Evolutionary conservation across 2,329 filamentous ascomycete species (phyloP).

Genomic region (Teratosphaeria nubilosa): DNA sequence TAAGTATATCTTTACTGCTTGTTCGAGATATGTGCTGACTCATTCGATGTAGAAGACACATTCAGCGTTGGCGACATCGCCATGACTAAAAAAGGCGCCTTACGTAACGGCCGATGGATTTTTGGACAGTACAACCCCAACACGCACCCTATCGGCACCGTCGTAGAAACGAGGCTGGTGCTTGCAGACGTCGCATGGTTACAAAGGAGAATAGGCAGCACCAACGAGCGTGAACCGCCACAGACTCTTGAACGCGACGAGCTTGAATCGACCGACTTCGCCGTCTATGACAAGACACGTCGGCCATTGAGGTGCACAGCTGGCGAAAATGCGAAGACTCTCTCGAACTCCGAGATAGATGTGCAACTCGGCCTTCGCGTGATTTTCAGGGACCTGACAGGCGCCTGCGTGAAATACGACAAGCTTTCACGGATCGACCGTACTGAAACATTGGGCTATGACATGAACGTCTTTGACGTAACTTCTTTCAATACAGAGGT

Average conservation of each 20-base stretch:
- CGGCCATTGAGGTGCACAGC: slow-evolving; percentile 5
- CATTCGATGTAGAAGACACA: slow-evolving; percentile 7
- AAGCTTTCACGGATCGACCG: slow-evolving; percentile 36
- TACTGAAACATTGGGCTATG: slow-evolving; percentile 43
- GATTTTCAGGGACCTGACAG: slow-evolving; percentile 44
- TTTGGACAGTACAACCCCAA: slow-evolving; percentile 43
- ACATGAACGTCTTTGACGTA: slow-evolving; percentile 49
- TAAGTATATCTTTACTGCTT: not conserved
- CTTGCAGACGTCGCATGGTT: slow-evolving; percentile 45
- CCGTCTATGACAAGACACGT: slow-evolving; percentile 33
- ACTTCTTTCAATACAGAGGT: slow-evolving; percentile 40
- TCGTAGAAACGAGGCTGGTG: slow-evolving; percentile 40
- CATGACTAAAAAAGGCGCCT: slow-evolving; percentile 41
- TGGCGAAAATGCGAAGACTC: slow-evolving; percentile 8
- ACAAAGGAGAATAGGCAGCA: slow-evolving; percentile 26
- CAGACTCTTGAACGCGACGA: slow-evolving; percentile 24
- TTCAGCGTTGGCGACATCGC: slow-evolving; percentile 41
- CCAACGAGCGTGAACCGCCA: slow-evolving; percentile 16
- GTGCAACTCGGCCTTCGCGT: slow-evolving; percentile 29
- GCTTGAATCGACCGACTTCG: slow-evolving; percentile 33
- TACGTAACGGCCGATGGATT: slow-evolving; percentile 44
- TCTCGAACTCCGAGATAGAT: slow-evolving; percentile 26
- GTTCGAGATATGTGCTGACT: not conserved
- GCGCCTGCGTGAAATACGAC: slow-evolving; percentile 44
- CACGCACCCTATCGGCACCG: slow-evolving; percentile 39